Base-by-base conservation (phyloP, 805 yeast species). In the Komagataella pastoris region DNA sequence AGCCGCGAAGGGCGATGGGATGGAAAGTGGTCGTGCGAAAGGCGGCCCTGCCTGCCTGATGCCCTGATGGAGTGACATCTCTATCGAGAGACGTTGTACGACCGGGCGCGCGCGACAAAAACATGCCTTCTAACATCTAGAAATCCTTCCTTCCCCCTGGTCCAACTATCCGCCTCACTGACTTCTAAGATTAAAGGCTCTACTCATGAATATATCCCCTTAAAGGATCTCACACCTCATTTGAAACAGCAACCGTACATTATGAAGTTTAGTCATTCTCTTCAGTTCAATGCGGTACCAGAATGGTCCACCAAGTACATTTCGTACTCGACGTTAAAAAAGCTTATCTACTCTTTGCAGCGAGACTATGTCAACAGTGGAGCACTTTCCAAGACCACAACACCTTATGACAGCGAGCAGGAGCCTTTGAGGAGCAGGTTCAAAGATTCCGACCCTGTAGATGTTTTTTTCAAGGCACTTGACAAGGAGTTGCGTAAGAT, bases 271-370 rank as follows among this genome's bases (percentile, higher is more conserved):
- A 85, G 96, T 23, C 96, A 90, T 63, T 87, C 97, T 5, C 71
- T 91, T 56, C 97, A 91, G 74, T 90, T 91, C 69, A 91, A 91
- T 66, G 96, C 98, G 21, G 98, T 93, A 3, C 97, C 99, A 1
- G 98, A 93, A 65, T 91, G 99, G 99, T 80, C 96, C 10, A 82
- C 95, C 24, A 81, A 86, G 64, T 91, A 91, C 66, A 83, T 91
- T 52, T 90, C 95, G 52, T 91, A 91, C 66, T 85, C 96, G 1
- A 82, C 86, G 44, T 72, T 93, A 54, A 91, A 93, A 65, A 88
- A 87, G 68, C 75, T 86, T 46, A 85, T 90, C 24, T 91, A 90
- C 65, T 73, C 81, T 17, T 72, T 91, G 48, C 97, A 93, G 62
- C 75, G 90, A 60, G 88, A 85, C 44, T 54, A 63, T 48, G 49